A percentile compares a stretch with the other conserved stretches of the same genome.
These are phyloP conservation scores for Pseudogymnoascus destructans DNA, from an alignment of 2,329 filamentous ascomycete species.

Conservation along the genomic window DNA sequence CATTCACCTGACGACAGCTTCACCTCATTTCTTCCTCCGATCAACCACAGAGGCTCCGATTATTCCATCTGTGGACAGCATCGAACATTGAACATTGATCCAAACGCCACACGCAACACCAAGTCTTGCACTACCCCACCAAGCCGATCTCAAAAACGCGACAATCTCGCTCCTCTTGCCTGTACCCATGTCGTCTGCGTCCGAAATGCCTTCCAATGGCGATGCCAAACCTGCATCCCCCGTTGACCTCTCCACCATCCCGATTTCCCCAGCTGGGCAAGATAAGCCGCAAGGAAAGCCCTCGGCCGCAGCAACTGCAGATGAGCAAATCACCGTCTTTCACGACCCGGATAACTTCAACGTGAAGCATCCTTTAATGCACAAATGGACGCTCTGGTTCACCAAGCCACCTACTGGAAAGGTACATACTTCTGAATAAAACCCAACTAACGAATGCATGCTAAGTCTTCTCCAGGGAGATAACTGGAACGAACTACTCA, in stretches of 20 bases:
- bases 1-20: conserved; percentile 2
- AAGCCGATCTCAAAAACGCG: not conserved
- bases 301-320: conserved; percentile 32
- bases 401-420: conserved; percentile 95
- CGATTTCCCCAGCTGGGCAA: conserved; percentile 51
- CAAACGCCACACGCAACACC: not conserved
- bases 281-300: conserved; percentile 37
- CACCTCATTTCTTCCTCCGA: not conserved
- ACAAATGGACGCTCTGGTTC: conserved; percentile 99
- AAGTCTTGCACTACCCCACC: conserved; percentile 11
- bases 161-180: not conserved
- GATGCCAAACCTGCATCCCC: conserved; percentile 30
- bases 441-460: conserved; percentile 5
- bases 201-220: conserved; percentile 16
- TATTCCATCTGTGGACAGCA: not conserved
- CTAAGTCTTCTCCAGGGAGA: conserved; percentile 51
- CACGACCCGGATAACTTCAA: conserved; percentile 99
- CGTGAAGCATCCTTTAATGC: conserved; percentile 95
- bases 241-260: conserved; percentile 56
- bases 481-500: conserved; percentile 96
- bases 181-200: conserved; percentile 20
- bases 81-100: conserved; percentile 4
- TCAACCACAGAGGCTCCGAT: not conserved
- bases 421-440: conserved; percentile 36
- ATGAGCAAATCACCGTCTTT: conserved; percentile 80